Percentiles rank a stretch among this genome's conserved stretches.
phyloP scores from a whole-genome alignment of 305 asterid genomes.

The Fraxinus greggii region DNA sequence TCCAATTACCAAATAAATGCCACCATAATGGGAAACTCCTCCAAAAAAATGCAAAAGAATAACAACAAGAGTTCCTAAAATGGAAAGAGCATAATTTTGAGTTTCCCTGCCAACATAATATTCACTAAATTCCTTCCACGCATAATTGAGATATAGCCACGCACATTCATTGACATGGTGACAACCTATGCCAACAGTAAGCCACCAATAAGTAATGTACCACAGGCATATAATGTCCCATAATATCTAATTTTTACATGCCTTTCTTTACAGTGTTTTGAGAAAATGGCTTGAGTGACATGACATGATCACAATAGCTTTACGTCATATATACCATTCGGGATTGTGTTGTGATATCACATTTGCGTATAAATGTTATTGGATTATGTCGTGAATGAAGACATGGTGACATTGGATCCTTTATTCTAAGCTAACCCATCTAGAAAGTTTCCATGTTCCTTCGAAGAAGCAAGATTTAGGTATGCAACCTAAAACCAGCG shows the following conservation, averaged over 20 bases:
- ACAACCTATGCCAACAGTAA: slow-evolving; percentile 5
- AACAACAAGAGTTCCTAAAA: not conserved
- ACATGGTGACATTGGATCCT: not conserved
- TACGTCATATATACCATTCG: not conserved
- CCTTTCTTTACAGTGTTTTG: not conserved
- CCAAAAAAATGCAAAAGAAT: not conserved
- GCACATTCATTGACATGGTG: not conserved
- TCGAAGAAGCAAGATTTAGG: not conserved
- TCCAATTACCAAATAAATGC: not conserved
- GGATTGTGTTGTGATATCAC: not conserved
- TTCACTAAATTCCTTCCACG: slow-evolving; percentile 10
- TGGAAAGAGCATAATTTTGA: not conserved
- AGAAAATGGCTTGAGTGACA: not conserved
- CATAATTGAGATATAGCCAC: slow-evolving; percentile 1
- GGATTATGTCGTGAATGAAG: not conserved
- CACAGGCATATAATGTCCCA: not conserved
- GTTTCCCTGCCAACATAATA: not conserved
- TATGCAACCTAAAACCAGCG: not conserved
- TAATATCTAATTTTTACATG: not conserved
- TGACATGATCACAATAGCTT: not conserved
- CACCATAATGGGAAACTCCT: not conserved
- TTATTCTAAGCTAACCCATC: not conserved
- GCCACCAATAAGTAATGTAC: not conserved
- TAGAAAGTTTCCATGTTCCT: not conserved
- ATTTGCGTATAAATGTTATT: not conserved